Evolutionary conservation across 345 rosid species (phyloP).

Genomic region (Acer negundo): DNA sequence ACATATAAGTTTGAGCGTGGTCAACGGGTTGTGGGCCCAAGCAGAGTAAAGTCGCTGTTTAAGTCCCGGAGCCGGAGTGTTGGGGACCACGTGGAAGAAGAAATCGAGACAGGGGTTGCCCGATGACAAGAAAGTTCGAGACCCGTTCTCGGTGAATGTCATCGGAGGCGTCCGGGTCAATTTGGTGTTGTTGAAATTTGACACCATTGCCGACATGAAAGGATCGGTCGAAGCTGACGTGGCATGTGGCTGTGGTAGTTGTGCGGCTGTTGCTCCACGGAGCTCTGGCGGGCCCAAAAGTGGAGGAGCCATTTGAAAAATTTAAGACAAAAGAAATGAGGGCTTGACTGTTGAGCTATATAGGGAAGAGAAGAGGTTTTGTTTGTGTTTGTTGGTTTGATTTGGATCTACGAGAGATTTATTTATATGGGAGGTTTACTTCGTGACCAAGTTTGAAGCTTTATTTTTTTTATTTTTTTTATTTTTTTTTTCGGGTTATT

Average conservation of each 20-base stretch:
- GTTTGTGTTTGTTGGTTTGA: background rate
- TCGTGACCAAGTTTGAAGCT: background rate
- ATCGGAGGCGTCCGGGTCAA: slow-evolving; percentile 22
- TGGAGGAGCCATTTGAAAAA: slow-evolving; percentile 30
- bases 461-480: no score
- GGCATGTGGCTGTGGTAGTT: background rate
- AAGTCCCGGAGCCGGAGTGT: slow-evolving; percentile 35
- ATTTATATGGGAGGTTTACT: no score
- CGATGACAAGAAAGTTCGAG: slow-evolving; percentile 40
- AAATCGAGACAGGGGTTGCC: slow-evolving; percentile 65
- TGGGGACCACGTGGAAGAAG: slow-evolving; percentile 63
- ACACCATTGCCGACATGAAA: slow-evolving; percentile 43
- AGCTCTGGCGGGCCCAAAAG: slow-evolving; percentile 55
- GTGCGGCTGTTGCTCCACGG: slow-evolving; percentile 12
- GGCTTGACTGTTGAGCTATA: background rate
- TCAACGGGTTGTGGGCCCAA: slow-evolving; percentile 54
- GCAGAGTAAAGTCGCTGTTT: slow-evolving; percentile 31
- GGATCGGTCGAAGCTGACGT: slow-evolving; percentile 19
- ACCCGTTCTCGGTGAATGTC: slow-evolving; percentile 48
- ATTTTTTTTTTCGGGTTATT: no score
- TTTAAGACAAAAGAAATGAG: no score
- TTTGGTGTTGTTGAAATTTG: slow-evolving; percentile 35
- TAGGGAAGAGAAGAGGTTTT: background rate
- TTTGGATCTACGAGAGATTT: background rate
- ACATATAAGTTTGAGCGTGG: slow-evolving; percentile 60